Conservation (phyloP, 176 grass and related monocot genomes). For the Areca catechu region DNA sequence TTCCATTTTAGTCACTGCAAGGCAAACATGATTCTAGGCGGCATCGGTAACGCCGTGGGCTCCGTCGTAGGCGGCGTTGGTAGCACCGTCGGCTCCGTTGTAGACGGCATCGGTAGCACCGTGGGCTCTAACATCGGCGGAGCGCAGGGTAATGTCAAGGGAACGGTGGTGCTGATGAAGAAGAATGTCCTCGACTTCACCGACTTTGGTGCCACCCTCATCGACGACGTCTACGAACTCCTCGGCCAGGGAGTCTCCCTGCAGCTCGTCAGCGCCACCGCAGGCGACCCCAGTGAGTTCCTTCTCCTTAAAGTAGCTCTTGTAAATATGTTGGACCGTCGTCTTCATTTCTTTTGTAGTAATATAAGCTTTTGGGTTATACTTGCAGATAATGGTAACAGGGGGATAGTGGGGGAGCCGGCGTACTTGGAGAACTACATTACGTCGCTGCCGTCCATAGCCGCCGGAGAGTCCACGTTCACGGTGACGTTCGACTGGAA, state of each 20-base stretch:
- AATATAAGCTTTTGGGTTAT: not conserved
- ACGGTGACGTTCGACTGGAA: constrained; percentile 52
- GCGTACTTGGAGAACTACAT: constrained; percentile 49
- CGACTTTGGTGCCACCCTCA: constrained; percentile 42
- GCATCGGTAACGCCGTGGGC: too few species aligned
- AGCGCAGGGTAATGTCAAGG: constrained; percentile 22
- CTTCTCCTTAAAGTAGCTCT: too few species aligned
- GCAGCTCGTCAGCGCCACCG: constrained; percentile 62
- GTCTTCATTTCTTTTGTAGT: too few species aligned
- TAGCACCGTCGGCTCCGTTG: not conserved
- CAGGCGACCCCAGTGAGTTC: constrained; percentile 32
- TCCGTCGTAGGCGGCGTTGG: too few species aligned
- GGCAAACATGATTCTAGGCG: too few species aligned
- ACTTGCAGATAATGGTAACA: constrained; percentile 31
- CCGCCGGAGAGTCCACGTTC: constrained; percentile 50
- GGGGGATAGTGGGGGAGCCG: constrained; percentile 30
- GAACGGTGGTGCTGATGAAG: constrained; percentile 49
- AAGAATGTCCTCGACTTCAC: constrained; percentile 62
- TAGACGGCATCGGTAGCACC: not conserved
- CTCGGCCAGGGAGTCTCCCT: constrained; percentile 43
- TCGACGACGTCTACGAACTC: constrained; percentile 51
- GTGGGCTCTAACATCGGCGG: not conserved
- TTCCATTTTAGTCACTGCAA: too few species aligned
- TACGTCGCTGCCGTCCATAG: constrained; percentile 25
- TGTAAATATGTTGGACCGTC: too few species aligned